Percentiles rank a stretch among this genome's conserved stretches.
Conservation (phyloP, 768 basidiomycete species). For the Guyanaporus albipodus region DNA sequence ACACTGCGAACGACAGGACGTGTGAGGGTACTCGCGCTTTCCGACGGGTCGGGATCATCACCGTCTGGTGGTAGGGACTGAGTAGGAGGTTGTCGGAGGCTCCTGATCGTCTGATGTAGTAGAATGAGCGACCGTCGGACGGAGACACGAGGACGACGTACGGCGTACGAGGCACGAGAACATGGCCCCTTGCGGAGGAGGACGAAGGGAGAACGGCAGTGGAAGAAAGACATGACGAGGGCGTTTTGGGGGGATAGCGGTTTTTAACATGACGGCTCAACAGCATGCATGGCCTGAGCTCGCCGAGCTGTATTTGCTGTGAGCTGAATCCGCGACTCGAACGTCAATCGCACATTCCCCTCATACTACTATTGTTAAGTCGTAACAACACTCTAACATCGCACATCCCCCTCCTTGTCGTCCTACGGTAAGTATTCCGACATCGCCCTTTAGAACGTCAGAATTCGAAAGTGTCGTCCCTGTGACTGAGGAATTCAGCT, state of each 20-base stretch:
- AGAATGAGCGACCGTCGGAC: constrained; percentile 12
- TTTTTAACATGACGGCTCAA: constrained; percentile 23
- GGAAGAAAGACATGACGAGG: constrained; percentile 29
- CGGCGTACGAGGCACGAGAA: constrained; percentile 54
- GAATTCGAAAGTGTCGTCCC: constrained; percentile 24
- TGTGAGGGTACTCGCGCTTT: constrained; percentile 42
- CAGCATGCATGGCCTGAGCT: constrained; percentile 18
- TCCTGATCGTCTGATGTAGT: constrained; percentile 28
- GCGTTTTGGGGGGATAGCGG: neutral
- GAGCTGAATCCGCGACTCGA: constrained; percentile 26
- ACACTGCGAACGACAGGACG: neutral
- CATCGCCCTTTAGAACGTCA: constrained; percentile 29
- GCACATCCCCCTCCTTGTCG: too few relatives aligned
- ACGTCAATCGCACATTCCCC: constrained; percentile 18
- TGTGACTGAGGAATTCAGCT: constrained; percentile 11
- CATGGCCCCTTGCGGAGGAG: neutral
- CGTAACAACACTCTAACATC: too few relatives aligned
- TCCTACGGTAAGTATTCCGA: too few relatives aligned
- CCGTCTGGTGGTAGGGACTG: constrained; percentile 7
- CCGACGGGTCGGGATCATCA: constrained; percentile 35
- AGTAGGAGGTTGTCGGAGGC: constrained; percentile 21
- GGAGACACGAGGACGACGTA: constrained; percentile 27
- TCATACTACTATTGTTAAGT: constrained; percentile 1
- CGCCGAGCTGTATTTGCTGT: constrained; percentile 28
- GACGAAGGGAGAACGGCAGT: neutral